phyloP scores from a whole-genome alignment of 495 filamentous ascomycete genomes.

The Penicillium samsonianum region DNA sequence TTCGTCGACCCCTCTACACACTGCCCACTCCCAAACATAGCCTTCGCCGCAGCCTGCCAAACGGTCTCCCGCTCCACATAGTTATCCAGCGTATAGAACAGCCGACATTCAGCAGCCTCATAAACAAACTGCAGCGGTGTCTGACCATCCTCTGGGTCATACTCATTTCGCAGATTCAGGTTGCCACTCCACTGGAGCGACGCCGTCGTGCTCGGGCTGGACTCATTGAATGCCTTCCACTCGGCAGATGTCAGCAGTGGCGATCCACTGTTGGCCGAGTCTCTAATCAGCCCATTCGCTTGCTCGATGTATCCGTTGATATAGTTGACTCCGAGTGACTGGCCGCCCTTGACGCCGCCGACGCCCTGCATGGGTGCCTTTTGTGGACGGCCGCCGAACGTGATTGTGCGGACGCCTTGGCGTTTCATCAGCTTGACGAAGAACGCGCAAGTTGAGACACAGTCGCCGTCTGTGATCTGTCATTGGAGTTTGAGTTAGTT shows the following conservation, averaged over 20 bases:
- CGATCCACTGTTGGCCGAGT: constrained; percentile 23
- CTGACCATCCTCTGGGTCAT: constrained; percentile 31
- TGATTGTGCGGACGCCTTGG: constrained; percentile 60
- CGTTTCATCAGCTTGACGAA: constrained; percentile 58
- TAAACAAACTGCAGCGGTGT: constrained; percentile 42
- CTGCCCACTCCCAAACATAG: constrained; percentile 29
- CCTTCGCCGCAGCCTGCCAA: constrained; percentile 32
- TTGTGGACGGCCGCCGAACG: constrained; percentile 60
- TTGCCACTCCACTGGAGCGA: constrained; percentile 30
- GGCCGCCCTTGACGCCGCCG: constrained; percentile 59
- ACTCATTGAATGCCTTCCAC: constrained; percentile 33
- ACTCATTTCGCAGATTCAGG: constrained; percentile 32
- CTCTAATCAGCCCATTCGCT: constrained; percentile 20
- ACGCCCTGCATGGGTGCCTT: constrained; percentile 62
- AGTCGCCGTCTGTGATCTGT: constrained; percentile 58
- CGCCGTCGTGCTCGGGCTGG: constrained; percentile 20
- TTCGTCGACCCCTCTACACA: constrained; percentile 33
- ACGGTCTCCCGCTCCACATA: constrained; percentile 27
- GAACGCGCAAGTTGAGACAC: constrained; percentile 64
- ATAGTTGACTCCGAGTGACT: constrained; percentile 27
- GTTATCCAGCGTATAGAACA: constrained; percentile 39
- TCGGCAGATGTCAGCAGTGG: constrained; percentile 36
- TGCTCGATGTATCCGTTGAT: constrained; percentile 40
- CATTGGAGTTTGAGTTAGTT: constrained; percentile 9
- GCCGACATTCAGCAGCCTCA: constrained; percentile 42